Base-by-base conservation (phyloP, 2,329 filamentous ascomycete species). In the Magnaporthiopsis incrustans region DNA sequence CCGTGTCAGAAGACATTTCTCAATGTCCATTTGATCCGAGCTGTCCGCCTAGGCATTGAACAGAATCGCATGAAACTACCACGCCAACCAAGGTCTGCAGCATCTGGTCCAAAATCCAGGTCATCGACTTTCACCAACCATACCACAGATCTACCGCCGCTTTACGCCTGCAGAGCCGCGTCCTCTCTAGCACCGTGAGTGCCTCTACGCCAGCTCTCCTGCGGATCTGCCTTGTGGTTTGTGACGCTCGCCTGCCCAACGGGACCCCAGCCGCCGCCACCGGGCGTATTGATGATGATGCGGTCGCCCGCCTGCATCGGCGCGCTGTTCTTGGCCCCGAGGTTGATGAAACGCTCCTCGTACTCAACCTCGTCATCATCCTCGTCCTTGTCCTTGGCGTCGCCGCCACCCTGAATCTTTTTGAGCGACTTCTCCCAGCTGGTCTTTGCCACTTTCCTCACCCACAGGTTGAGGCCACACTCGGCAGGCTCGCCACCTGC, bases 281-380 rank as follows among this genome's bases (percentile, higher is more conserved):
- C 91, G 3, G 91, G 91, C 5, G 91, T 94, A 67, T 82, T 82
- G 25, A 95, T 80, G 64, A 94, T 89, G 70, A 94, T 92, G 8
- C 89, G 79, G 72, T 95, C 91, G 0, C 91, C 91, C 0, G 86
- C 80, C 71, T 85, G 81, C 89, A 94, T 92, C 15, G 83, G 81
- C 15, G 89, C 90, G 32, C 87, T 91, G 69, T 93, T 94, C 80
- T 94, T 94, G 1, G 86, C 89, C 0, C 90, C 90, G 56, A 93
- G 73, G 70, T 90, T 92, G 71, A 93, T 88, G 62, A 81, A 79
- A 56, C 87, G 78, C 73, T 87, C 82, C 72, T 86, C 79, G 70
- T 81, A 82, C 67, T 83, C 81, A 8, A 71, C 71, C 0, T 71
- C 69, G 1, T 35, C 59, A 38, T 64, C 70, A 4, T 69, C 27